phyloP scores from a whole-genome alignment of 2,329 filamentous ascomycete species.

The Hypoxylon sp. region DNA sequence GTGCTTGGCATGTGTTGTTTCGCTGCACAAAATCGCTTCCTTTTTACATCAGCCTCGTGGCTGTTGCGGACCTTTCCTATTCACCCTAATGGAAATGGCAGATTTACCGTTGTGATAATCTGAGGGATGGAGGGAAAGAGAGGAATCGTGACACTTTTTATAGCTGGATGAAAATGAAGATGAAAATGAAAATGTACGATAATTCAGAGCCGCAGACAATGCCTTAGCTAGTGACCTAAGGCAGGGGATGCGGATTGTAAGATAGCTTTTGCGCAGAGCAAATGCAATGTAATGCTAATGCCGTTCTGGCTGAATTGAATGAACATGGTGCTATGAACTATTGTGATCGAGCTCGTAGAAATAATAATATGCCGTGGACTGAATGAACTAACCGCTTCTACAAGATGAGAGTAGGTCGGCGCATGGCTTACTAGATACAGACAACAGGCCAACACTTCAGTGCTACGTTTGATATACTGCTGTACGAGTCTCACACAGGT shows the following conservation, averaged over 20 bases:
- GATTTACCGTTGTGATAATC: neutral
- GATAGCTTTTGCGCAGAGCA: neutral
- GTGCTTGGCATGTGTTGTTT: neutral
- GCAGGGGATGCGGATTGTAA: neutral
- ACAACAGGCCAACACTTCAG: too few relatives aligned
- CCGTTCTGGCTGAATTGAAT: neutral
- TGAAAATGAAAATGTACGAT: neutral
- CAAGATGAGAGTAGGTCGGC: too few relatives aligned
- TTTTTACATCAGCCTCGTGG: neutral
- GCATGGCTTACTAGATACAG: neutral
- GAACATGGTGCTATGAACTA: neutral
- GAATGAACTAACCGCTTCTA: neutral
- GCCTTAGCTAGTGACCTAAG: neutral
- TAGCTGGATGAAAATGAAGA: neutral
- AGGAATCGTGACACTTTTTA: neutral
- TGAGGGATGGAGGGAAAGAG: neutral
- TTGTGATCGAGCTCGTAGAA: neutral
- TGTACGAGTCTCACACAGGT: too few relatives aligned
- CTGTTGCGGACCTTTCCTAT: neutral
- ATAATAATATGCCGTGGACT: neutral
- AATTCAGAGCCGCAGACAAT: neutral
- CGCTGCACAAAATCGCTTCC: neutral
- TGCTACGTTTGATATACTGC: too few relatives aligned
- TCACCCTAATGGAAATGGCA: neutral
- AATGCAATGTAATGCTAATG: neutral